Evolutionary conservation across 257 asterid genomes (phyloP).

Genomic region (Pogostemon cablin): DNA sequence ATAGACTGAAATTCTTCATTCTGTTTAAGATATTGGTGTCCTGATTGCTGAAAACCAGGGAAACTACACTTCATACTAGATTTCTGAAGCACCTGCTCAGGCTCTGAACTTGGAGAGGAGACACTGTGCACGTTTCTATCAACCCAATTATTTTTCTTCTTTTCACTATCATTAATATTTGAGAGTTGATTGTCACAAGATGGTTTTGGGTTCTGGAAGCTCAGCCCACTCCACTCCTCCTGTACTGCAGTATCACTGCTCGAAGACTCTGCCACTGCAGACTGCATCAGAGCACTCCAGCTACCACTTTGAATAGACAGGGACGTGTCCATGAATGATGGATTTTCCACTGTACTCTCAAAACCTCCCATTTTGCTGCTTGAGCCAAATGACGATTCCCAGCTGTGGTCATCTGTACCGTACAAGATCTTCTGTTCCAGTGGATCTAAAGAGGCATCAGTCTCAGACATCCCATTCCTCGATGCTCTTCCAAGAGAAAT

Average conservation of each 20-base stretch:
- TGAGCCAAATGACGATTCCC: constrained; percentile 48
- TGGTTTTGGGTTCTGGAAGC: constrained; percentile 71
- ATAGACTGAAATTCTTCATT: constrained; percentile 50
- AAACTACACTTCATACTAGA: constrained; percentile 39
- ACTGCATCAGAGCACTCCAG: constrained; percentile 96
- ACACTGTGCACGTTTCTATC: constrained; percentile 55
- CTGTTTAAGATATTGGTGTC: constrained; percentile 41
- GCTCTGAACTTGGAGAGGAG: constrained; percentile 57
- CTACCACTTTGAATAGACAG: constrained; percentile 64
- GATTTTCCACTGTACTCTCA: constrained; percentile 40
- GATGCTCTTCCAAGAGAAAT: constrained; percentile 34
- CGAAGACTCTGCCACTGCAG: constrained; percentile 84
- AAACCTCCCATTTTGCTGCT: constrained; percentile 40
- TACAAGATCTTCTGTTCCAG: constrained; percentile 70
- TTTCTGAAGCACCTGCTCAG: constrained; percentile 39
- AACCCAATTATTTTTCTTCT: constrained; percentile 55
- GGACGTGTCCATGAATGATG: constrained; percentile 36
- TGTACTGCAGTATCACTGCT: constrained; percentile 72
- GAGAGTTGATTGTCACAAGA: constrained; percentile 52
- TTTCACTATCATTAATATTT: constrained; percentile 42
- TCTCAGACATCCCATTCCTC: constrained; percentile 29
- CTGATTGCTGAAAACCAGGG: constrained; percentile 48
- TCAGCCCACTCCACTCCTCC: constrained; percentile 87
- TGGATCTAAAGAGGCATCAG: constrained; percentile 59
- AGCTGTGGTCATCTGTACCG: constrained; percentile 49